Conservation (phyloP, 208 protist genomes). For the Balamuthia mandrillaris region DNA sequence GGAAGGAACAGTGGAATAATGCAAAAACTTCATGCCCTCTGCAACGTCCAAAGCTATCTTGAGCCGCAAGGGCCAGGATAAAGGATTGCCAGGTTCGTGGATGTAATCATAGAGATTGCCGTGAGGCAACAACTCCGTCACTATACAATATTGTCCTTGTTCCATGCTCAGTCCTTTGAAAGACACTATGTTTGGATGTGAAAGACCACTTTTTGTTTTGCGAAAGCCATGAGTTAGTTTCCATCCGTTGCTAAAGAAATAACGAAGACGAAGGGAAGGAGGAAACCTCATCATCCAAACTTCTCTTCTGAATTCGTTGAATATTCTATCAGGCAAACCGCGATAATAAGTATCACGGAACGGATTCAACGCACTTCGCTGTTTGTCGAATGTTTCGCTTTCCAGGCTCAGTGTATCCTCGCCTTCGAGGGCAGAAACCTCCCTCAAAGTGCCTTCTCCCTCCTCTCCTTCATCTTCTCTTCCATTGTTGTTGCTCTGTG, state of each 20-base stretch:
- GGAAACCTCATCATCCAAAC: neutral
- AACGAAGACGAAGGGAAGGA: no score
- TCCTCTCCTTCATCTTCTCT: no score
- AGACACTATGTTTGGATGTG: slow-evolving; percentile 3
- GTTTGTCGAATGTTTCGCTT: no score
- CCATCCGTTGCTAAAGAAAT: no score
- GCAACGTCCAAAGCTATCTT: slow-evolving; percentile 43
- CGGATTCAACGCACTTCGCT: no score
- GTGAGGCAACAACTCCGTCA: neutral
- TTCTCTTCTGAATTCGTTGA: neutral
- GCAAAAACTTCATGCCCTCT: slow-evolving; percentile 45
- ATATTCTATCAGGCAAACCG: no score
- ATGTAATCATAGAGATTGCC: slow-evolving; percentile 17
- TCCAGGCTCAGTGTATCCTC: no score
- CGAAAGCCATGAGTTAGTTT: no score
- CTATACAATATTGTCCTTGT: neutral
- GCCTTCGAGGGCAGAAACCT: no score
- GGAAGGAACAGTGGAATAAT: slow-evolving; percentile 9
- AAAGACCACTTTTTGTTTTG: neutral
- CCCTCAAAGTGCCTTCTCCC: no score
- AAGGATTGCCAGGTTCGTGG: neutral
- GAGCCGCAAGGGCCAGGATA: neutral
- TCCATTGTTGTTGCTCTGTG: neutral
- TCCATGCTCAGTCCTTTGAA: neutral
- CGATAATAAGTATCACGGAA: no score